These are phyloP conservation scores for Candida coquimbonensis DNA, from an alignment of 805 yeast genomes.

Conservation along the genomic window DNA sequence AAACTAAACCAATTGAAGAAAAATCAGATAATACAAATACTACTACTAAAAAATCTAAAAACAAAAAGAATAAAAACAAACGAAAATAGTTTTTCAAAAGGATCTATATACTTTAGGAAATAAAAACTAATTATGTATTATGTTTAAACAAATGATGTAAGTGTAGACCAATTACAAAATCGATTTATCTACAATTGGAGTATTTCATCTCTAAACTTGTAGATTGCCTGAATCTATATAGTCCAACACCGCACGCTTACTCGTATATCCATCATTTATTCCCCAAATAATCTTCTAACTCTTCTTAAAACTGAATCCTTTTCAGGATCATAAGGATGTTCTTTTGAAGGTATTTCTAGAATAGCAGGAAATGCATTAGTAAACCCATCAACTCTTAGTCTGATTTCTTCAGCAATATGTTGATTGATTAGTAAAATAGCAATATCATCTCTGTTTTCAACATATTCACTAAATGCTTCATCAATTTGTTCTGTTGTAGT, in stretches of 20 bases:
- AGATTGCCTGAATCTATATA: slow-evolving; percentile 7
- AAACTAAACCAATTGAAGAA: slow-evolving; percentile 14
- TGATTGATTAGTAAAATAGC: slow-evolving; percentile 92
- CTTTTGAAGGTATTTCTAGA: slow-evolving; percentile 95
- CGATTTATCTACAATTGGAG: too few relatives aligned
- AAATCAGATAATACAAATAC: background rate
- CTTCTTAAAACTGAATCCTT: slow-evolving; percentile 93
- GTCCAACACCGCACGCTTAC: background rate
- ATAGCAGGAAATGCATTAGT: slow-evolving; percentile 94
- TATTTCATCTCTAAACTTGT: slow-evolving; percentile 6
- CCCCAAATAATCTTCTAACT: slow-evolving; percentile 93
- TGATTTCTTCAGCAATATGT: slow-evolving; percentile 85
- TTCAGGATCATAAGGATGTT: slow-evolving; percentile 96
- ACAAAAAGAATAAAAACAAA: slow-evolving; percentile 8
- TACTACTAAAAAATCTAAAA: slow-evolving; percentile 1
- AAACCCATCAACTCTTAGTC: slow-evolving; percentile 74
- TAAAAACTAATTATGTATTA: too few relatives aligned
- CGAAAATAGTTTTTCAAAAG: slow-evolving; percentile 10
- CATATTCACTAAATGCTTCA: slow-evolving; percentile 67
- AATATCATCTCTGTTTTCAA: slow-evolving; percentile 73
- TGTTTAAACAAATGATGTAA: too few relatives aligned
- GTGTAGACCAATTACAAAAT: too few relatives aligned
- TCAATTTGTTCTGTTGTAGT: slow-evolving; percentile 73
- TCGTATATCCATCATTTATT: slow-evolving; percentile 31
- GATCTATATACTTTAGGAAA: background rate